These are phyloP conservation scores for Pleurostoma richardsiae DNA, from an alignment of 2,329 filamentous ascomycete species.

Conservation along the genomic window DNA sequence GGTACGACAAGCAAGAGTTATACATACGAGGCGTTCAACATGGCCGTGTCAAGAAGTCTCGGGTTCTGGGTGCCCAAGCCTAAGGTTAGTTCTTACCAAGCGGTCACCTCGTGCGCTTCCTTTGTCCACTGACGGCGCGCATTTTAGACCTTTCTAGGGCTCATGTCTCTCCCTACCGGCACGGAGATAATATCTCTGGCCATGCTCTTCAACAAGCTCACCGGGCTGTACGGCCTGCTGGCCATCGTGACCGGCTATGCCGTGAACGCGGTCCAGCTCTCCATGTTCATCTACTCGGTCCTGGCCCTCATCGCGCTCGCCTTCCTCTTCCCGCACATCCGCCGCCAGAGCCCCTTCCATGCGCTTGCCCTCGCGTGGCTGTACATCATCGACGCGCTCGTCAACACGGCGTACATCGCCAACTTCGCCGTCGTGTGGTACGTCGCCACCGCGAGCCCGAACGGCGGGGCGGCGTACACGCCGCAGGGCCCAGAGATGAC, in stretches of 20 bases:
- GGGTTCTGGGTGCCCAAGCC: conserved; percentile 7
- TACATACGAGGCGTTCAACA: neutral
- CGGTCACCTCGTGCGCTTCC: neutral
- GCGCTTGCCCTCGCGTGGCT: conserved; percentile 79
- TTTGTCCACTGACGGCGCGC: neutral
- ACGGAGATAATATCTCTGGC: conserved; percentile 79
- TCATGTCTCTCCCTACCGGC: conserved; percentile 82
- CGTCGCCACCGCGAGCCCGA: conserved; percentile 42
- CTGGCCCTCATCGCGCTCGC: conserved; percentile 62
- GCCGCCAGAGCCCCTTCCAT: conserved; percentile 71
- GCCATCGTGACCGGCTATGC: conserved; percentile 83
- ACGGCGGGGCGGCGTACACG: conserved; percentile 7
- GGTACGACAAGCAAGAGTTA: no score
- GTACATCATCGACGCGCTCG: conserved; percentile 74
- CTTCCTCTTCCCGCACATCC: conserved; percentile 74
- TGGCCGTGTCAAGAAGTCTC: conserved; percentile 3
- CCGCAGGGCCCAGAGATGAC: conserved; percentile 7
- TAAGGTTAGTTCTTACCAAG: conserved; percentile 5
- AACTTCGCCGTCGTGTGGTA: conserved; percentile 86
- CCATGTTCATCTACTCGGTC: conserved; percentile 88
- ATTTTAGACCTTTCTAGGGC: conserved; percentile 72
- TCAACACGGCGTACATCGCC: conserved; percentile 78
- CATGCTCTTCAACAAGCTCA: conserved; percentile 87
- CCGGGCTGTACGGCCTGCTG: conserved; percentile 84
- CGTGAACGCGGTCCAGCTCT: conserved; percentile 77